phyloP scores from a whole-genome alignment of 768 basidiomycete species.

The Saitozyma sp. region DNA sequence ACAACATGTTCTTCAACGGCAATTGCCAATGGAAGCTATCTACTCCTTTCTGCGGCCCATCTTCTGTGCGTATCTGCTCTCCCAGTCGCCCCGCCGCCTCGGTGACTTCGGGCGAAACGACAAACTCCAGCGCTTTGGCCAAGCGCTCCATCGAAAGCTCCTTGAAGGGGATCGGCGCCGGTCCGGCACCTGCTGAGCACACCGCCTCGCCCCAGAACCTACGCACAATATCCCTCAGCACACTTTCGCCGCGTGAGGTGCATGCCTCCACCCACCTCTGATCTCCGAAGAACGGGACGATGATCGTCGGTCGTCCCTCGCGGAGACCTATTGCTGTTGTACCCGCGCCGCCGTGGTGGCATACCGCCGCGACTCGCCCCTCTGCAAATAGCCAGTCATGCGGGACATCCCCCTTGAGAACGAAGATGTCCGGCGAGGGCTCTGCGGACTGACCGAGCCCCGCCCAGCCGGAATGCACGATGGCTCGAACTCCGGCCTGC shows the following conservation, averaged over 20 bases:
- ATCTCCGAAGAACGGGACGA: conserved; percentile 63
- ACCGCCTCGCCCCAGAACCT: conserved; percentile 32
- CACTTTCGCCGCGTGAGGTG: background rate
- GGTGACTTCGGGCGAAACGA: conserved; percentile 56
- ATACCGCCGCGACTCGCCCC: conserved; percentile 59
- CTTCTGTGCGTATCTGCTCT: conserved; percentile 58
- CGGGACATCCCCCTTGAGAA: conserved; percentile 60
- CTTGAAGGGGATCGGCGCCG: conserved; percentile 56
- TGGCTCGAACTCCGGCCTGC: conserved; percentile 60
- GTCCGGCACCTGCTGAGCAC: conserved; percentile 15
- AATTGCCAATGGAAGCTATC: conserved; percentile 63
- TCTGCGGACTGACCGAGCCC: conserved; percentile 59
- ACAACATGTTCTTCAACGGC: conserved; percentile 62
- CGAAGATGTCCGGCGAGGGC: conserved; percentile 59
- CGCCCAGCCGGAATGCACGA: conserved; percentile 69
- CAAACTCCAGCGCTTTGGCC: conserved; percentile 58
- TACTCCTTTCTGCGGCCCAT: conserved; percentile 35
- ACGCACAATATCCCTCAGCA: background rate
- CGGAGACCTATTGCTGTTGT: conserved; percentile 64
- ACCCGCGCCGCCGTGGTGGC: conserved; percentile 64
- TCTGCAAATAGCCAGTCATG: conserved; percentile 68
- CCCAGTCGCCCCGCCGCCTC: conserved; percentile 58
- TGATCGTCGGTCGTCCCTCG: conserved; percentile 62
- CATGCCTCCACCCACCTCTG: conserved; percentile 47
- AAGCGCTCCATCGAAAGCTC: conserved; percentile 58